phyloP scores from a whole-genome alignment of 2,329 filamentous ascomycete species.

The Cordyceps sp. region DNA sequence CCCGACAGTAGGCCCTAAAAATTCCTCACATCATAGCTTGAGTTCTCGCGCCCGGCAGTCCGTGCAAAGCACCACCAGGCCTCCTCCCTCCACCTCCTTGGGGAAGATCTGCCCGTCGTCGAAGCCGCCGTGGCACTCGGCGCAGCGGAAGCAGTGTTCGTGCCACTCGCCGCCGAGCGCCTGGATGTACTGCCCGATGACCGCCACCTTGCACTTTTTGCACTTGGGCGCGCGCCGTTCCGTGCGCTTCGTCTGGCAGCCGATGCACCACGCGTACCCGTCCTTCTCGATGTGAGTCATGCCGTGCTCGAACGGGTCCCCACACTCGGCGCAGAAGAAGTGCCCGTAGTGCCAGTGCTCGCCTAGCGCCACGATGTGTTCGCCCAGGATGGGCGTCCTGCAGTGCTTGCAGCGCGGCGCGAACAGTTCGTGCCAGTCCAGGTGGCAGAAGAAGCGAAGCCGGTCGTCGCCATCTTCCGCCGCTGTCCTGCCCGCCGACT shows the following conservation, averaged over 20 bases:
- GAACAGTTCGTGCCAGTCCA: constrained; percentile 96
- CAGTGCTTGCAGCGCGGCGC: constrained; percentile 90
- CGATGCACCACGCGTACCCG: constrained; percentile 91
- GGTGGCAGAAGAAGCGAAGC: constrained; percentile 83
- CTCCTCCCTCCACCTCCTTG: constrained; percentile 30
- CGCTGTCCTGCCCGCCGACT: constrained; percentile 45
- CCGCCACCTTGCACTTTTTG: constrained; percentile 64
- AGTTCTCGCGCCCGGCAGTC: constrained; percentile 41
- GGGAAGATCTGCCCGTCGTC: constrained; percentile 51
- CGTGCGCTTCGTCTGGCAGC: constrained; percentile 82
- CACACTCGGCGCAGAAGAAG: constrained; percentile 98
- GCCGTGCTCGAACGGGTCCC: constrained; percentile 71
- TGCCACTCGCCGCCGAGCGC: constrained; percentile 92
- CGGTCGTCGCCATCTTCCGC: constrained; percentile 57
- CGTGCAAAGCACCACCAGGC: constrained; percentile 42
- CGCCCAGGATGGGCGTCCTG: constrained; percentile 88
- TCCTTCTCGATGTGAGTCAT: constrained; percentile 79
- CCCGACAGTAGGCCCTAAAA: no score
- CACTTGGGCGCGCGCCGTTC: constrained; percentile 82
- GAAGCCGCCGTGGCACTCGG: constrained; percentile 40
- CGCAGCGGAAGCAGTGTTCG: constrained; percentile 76
- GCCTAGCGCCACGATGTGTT: constrained; percentile 85
- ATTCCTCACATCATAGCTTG: constrained; percentile 32
- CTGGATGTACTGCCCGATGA: constrained; percentile 78
- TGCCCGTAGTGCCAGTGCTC: constrained; percentile 95